Evolutionary conservation across 345 rosid species (phyloP).

Genomic region (Hibiscus mutabilis): DNA sequence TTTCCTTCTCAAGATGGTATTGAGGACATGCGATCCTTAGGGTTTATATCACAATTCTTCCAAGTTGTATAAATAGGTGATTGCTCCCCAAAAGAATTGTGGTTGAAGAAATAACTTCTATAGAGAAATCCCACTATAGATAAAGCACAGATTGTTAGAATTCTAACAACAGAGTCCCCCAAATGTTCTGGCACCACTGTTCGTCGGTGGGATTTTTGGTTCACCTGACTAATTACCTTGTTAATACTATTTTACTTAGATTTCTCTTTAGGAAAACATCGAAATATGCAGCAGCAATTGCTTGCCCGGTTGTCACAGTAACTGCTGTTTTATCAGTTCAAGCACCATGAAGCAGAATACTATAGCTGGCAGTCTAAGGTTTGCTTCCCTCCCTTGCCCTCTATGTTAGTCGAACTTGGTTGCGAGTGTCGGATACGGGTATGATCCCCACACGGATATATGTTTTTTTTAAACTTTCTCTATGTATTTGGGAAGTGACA

Average conservation of each 20-base stretch:
- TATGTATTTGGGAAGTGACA: background rate
- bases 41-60: conserved; percentile 9
- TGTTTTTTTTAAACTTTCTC: background rate
- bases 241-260: conserved; percentile 12
- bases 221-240: conserved; percentile 14
- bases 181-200: conserved; percentile 8
- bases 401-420: background rate
- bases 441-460: conserved; percentile 9
- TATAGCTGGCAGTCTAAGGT: conserved; percentile 27
- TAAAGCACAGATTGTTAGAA: conserved; percentile 16
- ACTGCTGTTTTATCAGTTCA: conserved; percentile 8
- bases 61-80: conserved; percentile 16
- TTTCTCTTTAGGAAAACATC: conserved; percentile 14
- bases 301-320: background rate
- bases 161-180: conserved; percentile 14
- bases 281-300: conserved; percentile 5
- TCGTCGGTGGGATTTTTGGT: conserved; percentile 3
- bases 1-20: conserved; percentile 17
- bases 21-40: conserved; percentile 13
- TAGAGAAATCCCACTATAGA: conserved; percentile 12
- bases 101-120: conserved; percentile 22
- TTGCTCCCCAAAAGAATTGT: conserved; percentile 12
- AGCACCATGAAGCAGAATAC: background rate
- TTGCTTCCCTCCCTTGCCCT: background rate
- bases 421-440: background rate